Base-by-base conservation (phyloP, 352 stramenopile species). In the Phytophthora cactorum region DNA sequence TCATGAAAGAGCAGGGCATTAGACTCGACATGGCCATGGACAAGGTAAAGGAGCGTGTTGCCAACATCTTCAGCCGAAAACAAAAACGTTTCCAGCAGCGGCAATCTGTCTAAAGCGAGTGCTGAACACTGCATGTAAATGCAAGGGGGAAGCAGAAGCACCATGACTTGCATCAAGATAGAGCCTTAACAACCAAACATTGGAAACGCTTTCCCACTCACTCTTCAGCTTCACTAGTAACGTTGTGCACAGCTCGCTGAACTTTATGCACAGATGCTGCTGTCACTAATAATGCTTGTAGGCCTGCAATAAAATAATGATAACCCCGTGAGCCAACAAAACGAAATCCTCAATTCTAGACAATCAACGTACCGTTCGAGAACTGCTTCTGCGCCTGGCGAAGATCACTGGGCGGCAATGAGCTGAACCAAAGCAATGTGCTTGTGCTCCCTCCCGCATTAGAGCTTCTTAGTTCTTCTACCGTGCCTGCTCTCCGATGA, bases 11-110 rank as follows among this genome's bases (percentile, higher is more conserved):
- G 65, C 78, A 91, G 47, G 82, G 75, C 55, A 96, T 96, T 72
- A 92, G 94, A 68, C 74, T 93, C 38, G 86, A 96, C 61, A 95
- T 95, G 74, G 75, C 86, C 88, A 66, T 91, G 49, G 83, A 92
- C 68, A 90, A 92, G 59, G 68, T 89, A 49, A 62, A 54, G 27
- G 56, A 64, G 32, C 68, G 52, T 25, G 70, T 77, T 36, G 43
- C 59, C 28, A 56, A 57, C 39, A 53, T 76, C 11, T 76, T 76
- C 43, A 53, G 43, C 8, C 55, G 65, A 25, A 63, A 77, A 32
- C 46, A 28, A 17, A 44, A 45, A 25, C 47, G 54, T 5, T 60
- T 59, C n/a, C 17, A 66, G 8, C 43, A 70, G 27, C 61, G 62
- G 0, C 67, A 75, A n/a, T 71, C 67, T 32, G 51, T 75, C 14